phyloP scores from a whole-genome alignment of 768 basidiomycete genomes.

The Clavaria fumosa region DNA sequence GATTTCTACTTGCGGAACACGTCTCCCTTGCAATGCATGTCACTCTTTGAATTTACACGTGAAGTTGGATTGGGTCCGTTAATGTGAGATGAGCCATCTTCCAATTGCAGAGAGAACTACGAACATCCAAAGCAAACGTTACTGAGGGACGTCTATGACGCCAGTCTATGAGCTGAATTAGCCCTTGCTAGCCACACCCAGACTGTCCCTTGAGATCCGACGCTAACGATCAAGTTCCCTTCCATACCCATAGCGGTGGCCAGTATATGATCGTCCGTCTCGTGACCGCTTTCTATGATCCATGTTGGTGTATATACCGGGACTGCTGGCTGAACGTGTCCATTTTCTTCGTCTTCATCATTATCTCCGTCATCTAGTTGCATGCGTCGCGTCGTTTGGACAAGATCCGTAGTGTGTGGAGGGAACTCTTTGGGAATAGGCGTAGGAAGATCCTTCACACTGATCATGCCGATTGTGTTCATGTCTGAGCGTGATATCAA shows the following conservation, averaged over 20 bases:
- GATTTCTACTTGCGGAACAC: no score
- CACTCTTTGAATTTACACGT: no score
- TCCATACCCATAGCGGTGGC: constrained; percentile 28
- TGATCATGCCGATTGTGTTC: constrained; percentile 28
- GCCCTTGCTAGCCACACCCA: constrained; percentile 32
- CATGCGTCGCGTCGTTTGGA: constrained; percentile 12
- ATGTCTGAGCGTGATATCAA: constrained; percentile 26
- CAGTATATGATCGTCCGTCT: constrained; percentile 15
- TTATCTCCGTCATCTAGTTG: constrained; percentile 16
- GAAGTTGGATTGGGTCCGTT: no score
- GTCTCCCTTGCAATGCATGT: no score
- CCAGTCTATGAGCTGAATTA: no score
- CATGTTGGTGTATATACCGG: constrained; percentile 12
- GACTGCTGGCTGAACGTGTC: neutral
- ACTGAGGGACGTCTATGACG: no score
- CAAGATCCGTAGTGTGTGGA: constrained; percentile 20
- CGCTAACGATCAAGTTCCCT: constrained; percentile 26
- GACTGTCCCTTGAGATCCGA: constrained; percentile 24
- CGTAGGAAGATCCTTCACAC: constrained; percentile 30
- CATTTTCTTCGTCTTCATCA: neutral
- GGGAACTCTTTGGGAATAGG: constrained; percentile 28
- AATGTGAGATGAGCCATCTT: no score
- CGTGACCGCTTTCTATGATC: constrained; percentile 6
- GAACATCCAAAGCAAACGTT: no score
- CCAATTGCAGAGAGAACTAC: no score